phyloP scores from a whole-genome alignment of 108 stramenopile species.

The Cyclotella cryptica region DNA sequence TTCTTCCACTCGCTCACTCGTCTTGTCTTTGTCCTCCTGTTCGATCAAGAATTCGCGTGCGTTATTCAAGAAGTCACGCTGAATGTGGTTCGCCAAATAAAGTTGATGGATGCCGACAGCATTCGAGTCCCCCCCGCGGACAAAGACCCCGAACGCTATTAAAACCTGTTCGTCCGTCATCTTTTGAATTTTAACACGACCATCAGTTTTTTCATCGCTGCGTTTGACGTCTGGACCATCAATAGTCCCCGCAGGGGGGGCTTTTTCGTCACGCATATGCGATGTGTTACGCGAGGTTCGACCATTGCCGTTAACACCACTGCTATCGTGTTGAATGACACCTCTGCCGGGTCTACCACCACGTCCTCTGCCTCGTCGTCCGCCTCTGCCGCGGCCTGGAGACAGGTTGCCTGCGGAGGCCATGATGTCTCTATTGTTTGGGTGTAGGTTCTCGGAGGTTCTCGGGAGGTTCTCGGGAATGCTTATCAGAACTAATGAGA shows the following conservation, averaged over 20 bases:
- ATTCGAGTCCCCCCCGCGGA: constrained; percentile 63
- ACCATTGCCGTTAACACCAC: constrained; percentile 8
- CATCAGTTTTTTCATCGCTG: background rate
- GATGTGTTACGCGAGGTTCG: background rate
- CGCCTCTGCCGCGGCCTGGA: constrained; percentile 27
- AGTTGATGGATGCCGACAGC: constrained; percentile 72
- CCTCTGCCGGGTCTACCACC: constrained; percentile 43
- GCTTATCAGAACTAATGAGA: too few species aligned
- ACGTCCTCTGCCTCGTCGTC: constrained; percentile 49
- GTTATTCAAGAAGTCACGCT: constrained; percentile 62
- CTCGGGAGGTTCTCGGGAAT: too few species aligned
- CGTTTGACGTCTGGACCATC: background rate
- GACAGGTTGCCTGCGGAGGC: constrained; percentile 10
- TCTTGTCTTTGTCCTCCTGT: constrained; percentile 3
- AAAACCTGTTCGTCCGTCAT: constrained; percentile 59
- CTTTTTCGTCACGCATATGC: constrained; percentile 16
- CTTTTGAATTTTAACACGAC: background rate
- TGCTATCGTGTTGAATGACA: too few species aligned
- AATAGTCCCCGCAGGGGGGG: constrained; percentile 8
- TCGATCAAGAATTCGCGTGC: constrained; percentile 64
- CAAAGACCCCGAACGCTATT: constrained; percentile 74
- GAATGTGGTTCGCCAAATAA: constrained; percentile 58
- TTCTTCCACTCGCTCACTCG: background rate
- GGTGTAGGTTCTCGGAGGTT: too few species aligned
- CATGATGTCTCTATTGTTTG: background rate